Base-by-base conservation (phyloP, 2,329 filamentous ascomycete genomes). In the Calonectria pseudoturangicola region DNA sequence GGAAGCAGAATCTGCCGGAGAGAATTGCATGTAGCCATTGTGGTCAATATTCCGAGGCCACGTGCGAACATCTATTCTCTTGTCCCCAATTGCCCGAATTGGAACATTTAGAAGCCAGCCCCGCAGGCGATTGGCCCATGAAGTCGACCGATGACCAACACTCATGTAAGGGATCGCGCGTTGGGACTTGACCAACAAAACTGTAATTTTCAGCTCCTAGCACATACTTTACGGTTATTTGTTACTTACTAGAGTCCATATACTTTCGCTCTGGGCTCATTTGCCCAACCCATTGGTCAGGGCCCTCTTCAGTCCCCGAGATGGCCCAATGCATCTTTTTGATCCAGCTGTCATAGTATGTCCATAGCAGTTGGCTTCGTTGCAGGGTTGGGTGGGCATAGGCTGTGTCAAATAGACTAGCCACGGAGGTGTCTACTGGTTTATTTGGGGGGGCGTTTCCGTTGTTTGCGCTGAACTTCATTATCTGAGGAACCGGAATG, bases 391-490 rank as follows among this genome's bases (percentile, higher is more conserved):
- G 85, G n/a, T 88, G 87, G 6, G 86, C 85, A 67, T 89, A 89
- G 5, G 87, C 86, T 0, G 88, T 89, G 72, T 89, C 87, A 72
- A 89, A 89, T 6, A 89, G 77, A 67, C 86, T 88, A 12, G 87
- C 87, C 1, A 86, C 82, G 0, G 85, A 84, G 3, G 85, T 83
- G 73, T 89, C 88, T 16, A 87, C 83, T 0, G 88, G 87, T 47
- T 88, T 87, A 56, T 87, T 87, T 58, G 10, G 81, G 83, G 2
- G 54, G 66, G 9, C 68, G 39, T 12, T 60, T 54, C 0, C 68
- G 7, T 12, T 65, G 16, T 6, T 73, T 43, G 13, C 54, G 54
- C 4, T 51, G 56, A 36, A 45, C 4, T 77, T 72, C 47, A 75
- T 64, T 1, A 67, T 47, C 13, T 70, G 51, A 0, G 81, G 81